Evolutionary conservation across 108 stramenopile species (phyloP).

Genomic region (Fragilariopsis cylindrus): DNA sequence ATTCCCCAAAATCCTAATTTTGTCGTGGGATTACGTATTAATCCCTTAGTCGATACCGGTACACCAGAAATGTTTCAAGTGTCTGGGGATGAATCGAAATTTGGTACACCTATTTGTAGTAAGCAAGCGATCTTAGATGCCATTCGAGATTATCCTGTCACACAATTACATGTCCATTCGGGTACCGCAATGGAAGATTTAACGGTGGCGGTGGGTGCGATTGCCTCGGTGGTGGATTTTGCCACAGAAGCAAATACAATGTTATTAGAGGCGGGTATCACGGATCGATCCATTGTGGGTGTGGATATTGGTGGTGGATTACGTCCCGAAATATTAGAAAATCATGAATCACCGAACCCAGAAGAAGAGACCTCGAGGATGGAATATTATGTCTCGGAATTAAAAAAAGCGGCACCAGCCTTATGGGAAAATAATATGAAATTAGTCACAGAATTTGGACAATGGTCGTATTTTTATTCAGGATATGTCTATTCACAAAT

Average conservation of each 20-base stretch:
- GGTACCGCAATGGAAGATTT: constrained; percentile 11
- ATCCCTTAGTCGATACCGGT: constrained; percentile 8
- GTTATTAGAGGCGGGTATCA: constrained; percentile 1
- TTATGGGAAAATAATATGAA: constrained; percentile 2
- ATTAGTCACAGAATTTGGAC: constrained; percentile 9
- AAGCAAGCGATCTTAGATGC: constrained; percentile 10
- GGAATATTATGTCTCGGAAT: constrained; percentile 8
- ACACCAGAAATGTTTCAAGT: constrained; percentile 15
- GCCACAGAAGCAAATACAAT: constrained; percentile 4
- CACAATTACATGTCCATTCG: constrained; percentile 9
- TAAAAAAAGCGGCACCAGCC: constrained; percentile 4
- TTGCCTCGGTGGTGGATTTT: constrained; percentile 2
- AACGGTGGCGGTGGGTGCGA: constrained; percentile 11
- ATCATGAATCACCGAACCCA: background rate
- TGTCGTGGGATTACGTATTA: background rate
- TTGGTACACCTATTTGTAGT: constrained; percentile 9
- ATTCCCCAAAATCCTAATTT: constrained; percentile 5
- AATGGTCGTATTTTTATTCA: constrained; percentile 7
- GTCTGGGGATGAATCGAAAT: background rate
- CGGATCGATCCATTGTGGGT: constrained; percentile 7
- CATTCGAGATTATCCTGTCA: constrained; percentile 10
- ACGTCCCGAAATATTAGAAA: constrained; percentile 3
- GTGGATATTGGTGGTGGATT: constrained; percentile 10
- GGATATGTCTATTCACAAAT: constrained; percentile 11
- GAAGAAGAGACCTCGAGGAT: background rate